Evolutionary conservation across 1,284 basidiomycete genomes (phyloP), one percentile per base, ranked within the genome.

Genomic region (Marasmius fiardii): DNA sequence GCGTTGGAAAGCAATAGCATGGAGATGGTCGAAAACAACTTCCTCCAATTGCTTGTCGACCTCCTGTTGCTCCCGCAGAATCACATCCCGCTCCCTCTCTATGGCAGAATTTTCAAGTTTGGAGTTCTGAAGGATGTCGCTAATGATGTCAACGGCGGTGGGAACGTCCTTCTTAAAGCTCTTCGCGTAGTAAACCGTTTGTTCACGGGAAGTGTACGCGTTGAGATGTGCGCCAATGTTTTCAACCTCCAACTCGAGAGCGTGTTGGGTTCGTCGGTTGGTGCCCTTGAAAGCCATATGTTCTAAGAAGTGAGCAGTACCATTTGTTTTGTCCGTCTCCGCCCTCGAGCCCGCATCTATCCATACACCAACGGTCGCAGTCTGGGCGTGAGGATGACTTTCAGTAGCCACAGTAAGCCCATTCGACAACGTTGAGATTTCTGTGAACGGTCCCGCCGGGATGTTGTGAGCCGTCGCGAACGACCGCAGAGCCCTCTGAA

Each of bases 121-220:
- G 37, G 94, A 96, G 77, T 96, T 97, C 74, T 98, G 95, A 51
- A 99, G 84, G 67, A 99, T 99, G 75, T 99, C 96, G 65, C 92
- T 92, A 71, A 99, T 94, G 76, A 99, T 97, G 75, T 98, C 94
- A 58, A 99, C 95, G 31, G 93, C 87, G 58, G 84, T 83, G 33
- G 87, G 85, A 20, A 98, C 93, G 71, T 99, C 97, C 80, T 96
- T 92, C 72, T 91, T 85, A 86, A 99, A 99, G 69, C 92, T 90
- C 83, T 98, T 98, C 69, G 96, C 96, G 72, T 98, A 98, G 81
- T 98, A 99, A 61, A 98, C 95, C 31, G 97, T 99, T 77, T 99
- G 96, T 77, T 99, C 96, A 63, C 96, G 87, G 43, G 95, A 98
- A 18, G 96, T 99, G 80, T 98, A 99, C 54, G 97, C 96, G 73